Conservation (phyloP, 1,139 yeast species). For the Barnettozyma hawaiiensis region DNA sequence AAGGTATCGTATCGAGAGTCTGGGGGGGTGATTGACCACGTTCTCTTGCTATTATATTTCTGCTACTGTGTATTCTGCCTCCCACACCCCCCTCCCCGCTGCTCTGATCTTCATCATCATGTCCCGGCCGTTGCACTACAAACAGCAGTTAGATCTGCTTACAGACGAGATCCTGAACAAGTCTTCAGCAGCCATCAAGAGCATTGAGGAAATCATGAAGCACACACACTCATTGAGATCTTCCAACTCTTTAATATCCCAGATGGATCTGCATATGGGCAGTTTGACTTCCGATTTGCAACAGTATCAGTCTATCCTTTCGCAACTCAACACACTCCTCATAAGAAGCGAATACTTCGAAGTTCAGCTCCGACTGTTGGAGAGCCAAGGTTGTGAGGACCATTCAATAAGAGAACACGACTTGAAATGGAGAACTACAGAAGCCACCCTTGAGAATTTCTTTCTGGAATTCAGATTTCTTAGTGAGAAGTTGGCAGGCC, state of each 20-base stretch:
- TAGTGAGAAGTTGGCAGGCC: conserved; percentile 19
- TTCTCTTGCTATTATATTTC: too few relatives aligned
- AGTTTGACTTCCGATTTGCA: conserved; percentile 13
- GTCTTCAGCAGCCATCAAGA: conserved; percentile 17
- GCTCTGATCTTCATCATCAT: neutral
- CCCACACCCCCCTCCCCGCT: neutral
- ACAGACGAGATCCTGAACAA: conserved; percentile 19
- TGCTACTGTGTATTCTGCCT: neutral
- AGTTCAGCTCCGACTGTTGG: conserved; percentile 33
- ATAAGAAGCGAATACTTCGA: conserved; percentile 36
- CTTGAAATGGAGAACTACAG: conserved; percentile 38
- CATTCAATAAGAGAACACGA: conserved; percentile 24
- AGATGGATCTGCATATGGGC: conserved; percentile 18
- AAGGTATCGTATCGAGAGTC: neutral
- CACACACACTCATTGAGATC: conserved; percentile 18
- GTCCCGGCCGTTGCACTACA: conserved; percentile 8
- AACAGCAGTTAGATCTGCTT: conserved; percentile 16
- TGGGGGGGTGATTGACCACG: too few relatives aligned
- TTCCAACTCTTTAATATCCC: conserved; percentile 15
- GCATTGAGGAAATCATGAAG: conserved; percentile 22
- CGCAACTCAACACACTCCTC: conserved; percentile 31
- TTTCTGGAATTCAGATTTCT: conserved; percentile 42
- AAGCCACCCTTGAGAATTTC: conserved; percentile 45
- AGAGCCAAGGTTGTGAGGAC: conserved; percentile 13
- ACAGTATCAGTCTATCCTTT: conserved; percentile 20